Evolutionary conservation across 495 filamentous ascomycete species (phyloP), one percentile per base, ranked within the genome.

Genomic region (Amphirosellinia nigrospora): DNA sequence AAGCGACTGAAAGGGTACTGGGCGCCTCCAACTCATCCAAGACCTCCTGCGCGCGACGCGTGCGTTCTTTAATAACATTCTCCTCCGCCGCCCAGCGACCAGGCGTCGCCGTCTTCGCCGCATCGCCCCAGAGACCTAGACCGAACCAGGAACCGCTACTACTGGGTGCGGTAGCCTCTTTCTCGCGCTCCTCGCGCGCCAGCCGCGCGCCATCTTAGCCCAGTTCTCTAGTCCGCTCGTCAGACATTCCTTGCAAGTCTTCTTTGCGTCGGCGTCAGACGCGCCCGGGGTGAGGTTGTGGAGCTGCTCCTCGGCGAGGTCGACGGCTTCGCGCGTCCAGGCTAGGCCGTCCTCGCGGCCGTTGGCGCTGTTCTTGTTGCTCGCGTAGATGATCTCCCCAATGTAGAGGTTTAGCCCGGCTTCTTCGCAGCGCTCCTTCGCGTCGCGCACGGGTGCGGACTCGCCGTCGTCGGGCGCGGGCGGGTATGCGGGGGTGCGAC

Each of bases 371-470:
- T 26, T 6, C 23, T 30, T 30, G 50, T 8, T n/a, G 50, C 50
- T 28, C 1, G 93, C 87, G 82, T 91, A 98, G 58, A 99, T 80
- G 70, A 98, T 94, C 82, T 99, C 96, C 65, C 95, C 96, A 67
- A 99, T 94, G 79, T 97, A 93, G 23, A 91, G 86, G 89, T 94
- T 92, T 4, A 97, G 80, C 7, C 86, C 92, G 4, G 93, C 94
- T 77, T 97, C 93, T 61, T 93, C 91, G 84, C 96, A 97, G 36
- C 85, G 80, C 63, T 91, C 89, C 32, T 82, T 80, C 0, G 85
- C 66, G 38, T 86, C 86, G 41, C 91, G 89, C 4, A 83, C 64
- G 0, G 93, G 89, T 0, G 90, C 86, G 19, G 85, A 78, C 55
- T 91, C 86, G 36, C 93, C 94, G 34, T 91, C 88, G 10, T 85